A percentile compares a stretch with the other conserved stretches of the same genome.
Conservation (phyloP, 1,284 basidiomycete genomes). For the Singerocomus rubriflavus region DNA sequence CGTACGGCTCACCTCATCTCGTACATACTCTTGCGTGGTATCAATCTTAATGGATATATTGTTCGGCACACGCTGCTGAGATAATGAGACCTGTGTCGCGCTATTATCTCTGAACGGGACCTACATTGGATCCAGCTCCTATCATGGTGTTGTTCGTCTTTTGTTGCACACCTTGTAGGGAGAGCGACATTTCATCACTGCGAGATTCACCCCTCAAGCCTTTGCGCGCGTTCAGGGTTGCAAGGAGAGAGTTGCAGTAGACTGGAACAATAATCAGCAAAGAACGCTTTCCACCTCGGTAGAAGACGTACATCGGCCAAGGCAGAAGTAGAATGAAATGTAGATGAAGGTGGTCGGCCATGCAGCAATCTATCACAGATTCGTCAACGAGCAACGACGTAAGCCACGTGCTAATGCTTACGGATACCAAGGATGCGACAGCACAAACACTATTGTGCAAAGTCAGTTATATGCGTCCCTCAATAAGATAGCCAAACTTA, state of each 20-base stretch:
- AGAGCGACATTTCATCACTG: constrained; percentile 13
- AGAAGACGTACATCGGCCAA: constrained; percentile 42
- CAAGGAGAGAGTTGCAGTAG: constrained; percentile 51
- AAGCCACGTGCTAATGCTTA: too few species aligned
- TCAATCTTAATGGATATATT: constrained; percentile 30
- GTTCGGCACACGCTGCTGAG: constrained; percentile 14
- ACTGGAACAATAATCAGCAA: constrained; percentile 27
- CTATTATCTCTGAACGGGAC: neutral
- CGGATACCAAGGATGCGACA: neutral
- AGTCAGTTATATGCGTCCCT: neutral
- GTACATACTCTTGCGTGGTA: constrained; percentile 23
- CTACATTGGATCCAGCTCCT: constrained; percentile 11
- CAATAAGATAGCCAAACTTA: constrained; percentile 1
- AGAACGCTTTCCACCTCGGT: neutral
- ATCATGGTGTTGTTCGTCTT: constrained; percentile 5
- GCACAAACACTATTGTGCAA: constrained; percentile 31
- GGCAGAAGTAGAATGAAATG: constrained; percentile 47
- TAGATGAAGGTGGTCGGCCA: constrained; percentile 45
- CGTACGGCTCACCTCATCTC: constrained; percentile 18
- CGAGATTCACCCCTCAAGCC: constrained; percentile 26
- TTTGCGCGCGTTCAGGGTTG: constrained; percentile 46
- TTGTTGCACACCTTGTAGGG: neutral
- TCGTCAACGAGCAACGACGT: neutral
- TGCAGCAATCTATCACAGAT: constrained; percentile 31
- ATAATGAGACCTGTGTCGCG: neutral